These are phyloP conservation scores for Proliferodiscus dingleyae DNA, from an alignment of 2,329 filamentous ascomycete species.

Conservation along the genomic window DNA sequence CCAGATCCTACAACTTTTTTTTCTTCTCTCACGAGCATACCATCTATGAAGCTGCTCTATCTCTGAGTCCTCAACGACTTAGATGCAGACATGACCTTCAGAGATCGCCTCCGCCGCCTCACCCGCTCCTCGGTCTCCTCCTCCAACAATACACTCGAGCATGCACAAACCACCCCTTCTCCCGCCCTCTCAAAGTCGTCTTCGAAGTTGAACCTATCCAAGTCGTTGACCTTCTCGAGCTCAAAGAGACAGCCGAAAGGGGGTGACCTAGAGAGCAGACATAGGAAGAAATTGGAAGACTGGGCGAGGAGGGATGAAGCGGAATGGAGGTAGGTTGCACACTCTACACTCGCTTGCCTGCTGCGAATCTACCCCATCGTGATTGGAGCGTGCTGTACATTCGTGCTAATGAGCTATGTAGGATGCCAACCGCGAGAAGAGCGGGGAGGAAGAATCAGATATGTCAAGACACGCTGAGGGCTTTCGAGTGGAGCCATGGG, in stretches of 20 bases:
- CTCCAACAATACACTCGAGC: conserved; percentile 1
- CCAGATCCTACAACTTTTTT: too few relatives aligned
- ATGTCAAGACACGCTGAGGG: conserved; percentile 18
- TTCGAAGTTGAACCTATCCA: conserved; percentile 6
- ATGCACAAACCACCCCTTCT: not conserved
- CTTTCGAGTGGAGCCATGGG: conserved; percentile 16
- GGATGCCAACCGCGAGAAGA: conserved; percentile 4
- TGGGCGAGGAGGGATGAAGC: conserved; percentile 17
- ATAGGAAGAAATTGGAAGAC: conserved; percentile 8
- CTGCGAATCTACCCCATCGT: too few relatives aligned
- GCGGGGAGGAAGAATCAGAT: conserved; percentile 10
- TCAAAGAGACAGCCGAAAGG: too few relatives aligned
- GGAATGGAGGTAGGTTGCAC: conserved; percentile 17
- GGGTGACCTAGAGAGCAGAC: conserved; percentile 9
- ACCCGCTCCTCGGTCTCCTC: conserved; percentile 1
- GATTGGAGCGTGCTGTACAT: too few relatives aligned
- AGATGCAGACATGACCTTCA: conserved; percentile 12
- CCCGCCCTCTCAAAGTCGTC: conserved; percentile 5
- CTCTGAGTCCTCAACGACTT: not conserved
- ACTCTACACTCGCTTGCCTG: too few relatives aligned
- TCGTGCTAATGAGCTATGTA: too few relatives aligned
- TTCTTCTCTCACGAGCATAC: too few relatives aligned
- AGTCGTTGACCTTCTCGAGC: conserved; percentile 12
- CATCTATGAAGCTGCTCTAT: not conserved
- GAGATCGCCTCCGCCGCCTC: conserved; percentile 13